Evolutionary conservation across 352 stramenopile genomes (phyloP).

Genomic region (Phytophthora ohioensis): DNA sequence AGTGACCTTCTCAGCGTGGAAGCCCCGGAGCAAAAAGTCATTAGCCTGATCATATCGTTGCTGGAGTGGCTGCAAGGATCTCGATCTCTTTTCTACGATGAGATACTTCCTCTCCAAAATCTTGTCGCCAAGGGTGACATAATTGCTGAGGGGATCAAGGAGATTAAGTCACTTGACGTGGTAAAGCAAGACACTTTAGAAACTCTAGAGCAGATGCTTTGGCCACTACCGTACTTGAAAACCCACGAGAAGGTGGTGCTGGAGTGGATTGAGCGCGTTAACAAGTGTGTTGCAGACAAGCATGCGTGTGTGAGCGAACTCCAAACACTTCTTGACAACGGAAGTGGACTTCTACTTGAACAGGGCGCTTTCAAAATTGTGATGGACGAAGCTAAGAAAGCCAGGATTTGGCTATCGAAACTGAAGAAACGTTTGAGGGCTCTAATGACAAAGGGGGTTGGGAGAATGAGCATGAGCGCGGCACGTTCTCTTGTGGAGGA

Average conservation of each 20-base stretch:
- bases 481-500: constrained; percentile 82
- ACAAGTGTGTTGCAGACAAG: constrained; percentile 69
- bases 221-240: constrained; percentile 77
- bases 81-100: constrained; percentile 84
- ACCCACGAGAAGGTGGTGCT: constrained; percentile 70
- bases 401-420: constrained; percentile 85
- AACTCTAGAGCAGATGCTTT: constrained; percentile 66
- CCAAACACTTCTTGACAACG: constrained; percentile 64
- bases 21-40: constrained; percentile 61
- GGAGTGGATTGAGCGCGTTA: constrained; percentile 67
- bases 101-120: constrained; percentile 67
- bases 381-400: constrained; percentile 84
- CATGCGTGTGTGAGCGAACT: constrained; percentile 64
- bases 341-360: constrained; percentile 68
- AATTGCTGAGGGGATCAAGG: constrained; percentile 45
- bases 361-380: constrained; percentile 82
- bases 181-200: constrained; percentile 48
- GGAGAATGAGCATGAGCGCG: constrained; percentile 65
- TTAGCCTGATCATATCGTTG: constrained; percentile 63
- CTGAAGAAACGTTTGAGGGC: constrained; percentile 84
- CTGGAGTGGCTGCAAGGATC: constrained; percentile 83
- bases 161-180: constrained; percentile 24
- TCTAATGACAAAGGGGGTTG: constrained; percentile 75
- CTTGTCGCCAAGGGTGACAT: constrained; percentile 63
- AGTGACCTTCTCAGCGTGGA: constrained; percentile 73